Evolutionary conservation across 2,329 filamentous ascomycete genomes (phyloP).

Genomic region (Talaromyces piceae): DNA sequence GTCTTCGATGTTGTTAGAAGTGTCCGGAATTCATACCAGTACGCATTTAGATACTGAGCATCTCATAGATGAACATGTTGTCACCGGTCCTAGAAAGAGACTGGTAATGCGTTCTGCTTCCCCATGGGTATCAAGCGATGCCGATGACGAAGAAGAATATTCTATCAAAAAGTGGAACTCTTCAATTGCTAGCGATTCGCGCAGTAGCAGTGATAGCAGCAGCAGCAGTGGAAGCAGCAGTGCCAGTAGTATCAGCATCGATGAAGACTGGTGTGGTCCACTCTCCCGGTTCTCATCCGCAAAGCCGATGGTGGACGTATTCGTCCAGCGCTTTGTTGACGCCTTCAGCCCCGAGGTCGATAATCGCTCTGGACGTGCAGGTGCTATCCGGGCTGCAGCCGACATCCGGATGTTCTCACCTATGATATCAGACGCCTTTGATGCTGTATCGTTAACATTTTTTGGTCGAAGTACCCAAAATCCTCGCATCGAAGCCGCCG

Average conservation of each 20-base stretch:
- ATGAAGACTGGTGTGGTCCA: constrained; percentile 10
- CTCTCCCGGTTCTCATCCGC: constrained; percentile 11
- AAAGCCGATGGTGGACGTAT: constrained; percentile 25
- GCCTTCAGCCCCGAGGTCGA: constrained; percentile 34
- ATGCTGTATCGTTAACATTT: constrained; percentile 32
- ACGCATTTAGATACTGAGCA: neutral
- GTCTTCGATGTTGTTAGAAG: neutral
- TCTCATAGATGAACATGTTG: neutral
- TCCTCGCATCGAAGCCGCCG: constrained; percentile 25
- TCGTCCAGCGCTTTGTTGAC: constrained; percentile 33
- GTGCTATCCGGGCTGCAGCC: constrained; percentile 29
- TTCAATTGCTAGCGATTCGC: constrained; percentile 1
- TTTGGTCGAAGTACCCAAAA: constrained; percentile 31
- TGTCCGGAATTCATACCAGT: neutral
- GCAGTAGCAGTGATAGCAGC: constrained; percentile 2
- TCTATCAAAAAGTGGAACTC: neutral
- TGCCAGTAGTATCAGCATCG: constrained; percentile 9
- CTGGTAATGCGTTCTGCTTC: neutral
- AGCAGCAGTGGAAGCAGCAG: constrained; percentile 11
- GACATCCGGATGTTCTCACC: constrained; percentile 35
- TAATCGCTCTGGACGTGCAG: constrained; percentile 26
- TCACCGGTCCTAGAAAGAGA: neutral
- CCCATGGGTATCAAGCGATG: neutral
- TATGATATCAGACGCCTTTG: constrained; percentile 29
- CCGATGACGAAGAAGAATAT: neutral